A percentile compares a stretch with the other conserved stretches of the same genome.
Evolutionary conservation across 164 flowering plant genomes (phyloP).

Genomic region (Chimonanthus salicifolius): DNA sequence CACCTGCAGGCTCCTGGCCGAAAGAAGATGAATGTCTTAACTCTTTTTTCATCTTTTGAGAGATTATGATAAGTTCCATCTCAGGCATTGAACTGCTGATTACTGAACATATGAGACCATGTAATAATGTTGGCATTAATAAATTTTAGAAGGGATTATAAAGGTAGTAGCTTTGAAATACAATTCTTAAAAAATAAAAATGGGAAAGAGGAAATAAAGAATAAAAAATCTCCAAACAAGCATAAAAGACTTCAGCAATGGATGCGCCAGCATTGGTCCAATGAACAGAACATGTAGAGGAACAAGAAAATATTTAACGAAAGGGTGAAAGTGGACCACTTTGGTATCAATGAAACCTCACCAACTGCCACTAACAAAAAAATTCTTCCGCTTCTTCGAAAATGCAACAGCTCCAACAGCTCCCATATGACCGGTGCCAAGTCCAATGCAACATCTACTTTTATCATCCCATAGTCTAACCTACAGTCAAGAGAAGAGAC

Average conservation of each 20-base stretch:
- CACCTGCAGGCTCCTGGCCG: no score
- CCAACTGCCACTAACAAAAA: slow-evolving; percentile 92
- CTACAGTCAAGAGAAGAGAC: slow-evolving; percentile 21
- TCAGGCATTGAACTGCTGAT: no score
- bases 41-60: no score
- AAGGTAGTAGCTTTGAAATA: no score
- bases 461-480: slow-evolving; percentile 86
- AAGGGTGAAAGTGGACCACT: background rate
- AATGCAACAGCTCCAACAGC: slow-evolving; percentile 92
- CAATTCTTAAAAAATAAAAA: no score
- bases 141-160: no score
- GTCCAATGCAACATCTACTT: slow-evolving; percentile 58
- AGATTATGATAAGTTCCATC: no score
- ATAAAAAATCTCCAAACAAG: background rate
- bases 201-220: no score
- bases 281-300: background rate
- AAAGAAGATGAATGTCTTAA: no score
- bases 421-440: slow-evolving; percentile 75
- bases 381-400: slow-evolving; percentile 58
- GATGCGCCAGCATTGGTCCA: background rate
- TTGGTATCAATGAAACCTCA: slow-evolving; percentile 19
- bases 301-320: background rate
- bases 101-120: no score
- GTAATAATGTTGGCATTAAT: no score
- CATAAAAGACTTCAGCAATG: background rate